phyloP scores from a whole-genome alignment of 2,329 filamentous ascomycete genomes.

The Phialocephala subalpina region DNA sequence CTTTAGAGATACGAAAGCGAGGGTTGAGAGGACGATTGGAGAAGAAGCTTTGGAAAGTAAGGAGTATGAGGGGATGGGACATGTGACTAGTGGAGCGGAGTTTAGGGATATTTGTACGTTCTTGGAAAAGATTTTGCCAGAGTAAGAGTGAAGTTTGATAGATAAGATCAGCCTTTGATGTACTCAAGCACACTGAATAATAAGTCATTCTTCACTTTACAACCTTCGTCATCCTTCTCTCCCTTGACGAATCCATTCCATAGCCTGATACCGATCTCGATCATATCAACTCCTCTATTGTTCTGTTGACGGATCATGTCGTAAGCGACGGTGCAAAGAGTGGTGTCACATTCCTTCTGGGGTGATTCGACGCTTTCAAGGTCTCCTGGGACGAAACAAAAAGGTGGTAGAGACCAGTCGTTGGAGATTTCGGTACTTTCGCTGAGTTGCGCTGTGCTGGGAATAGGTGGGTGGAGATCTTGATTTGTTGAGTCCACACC shows the following conservation, averaged over 20 bases:
- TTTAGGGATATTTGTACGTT: slow-evolving; percentile 54
- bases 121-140: slow-evolving; percentile 30
- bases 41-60: slow-evolving; percentile 49
- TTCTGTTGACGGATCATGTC: slow-evolving; percentile 21
- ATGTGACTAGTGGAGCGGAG: slow-evolving; percentile 51
- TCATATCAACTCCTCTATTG: slow-evolving; percentile 23
- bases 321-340: slow-evolving; percentile 20
- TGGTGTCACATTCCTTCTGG: slow-evolving; percentile 10
- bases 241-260: slow-evolving; percentile 23
- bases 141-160: neutral
- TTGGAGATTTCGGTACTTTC: neutral
- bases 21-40: slow-evolving; percentile 44
- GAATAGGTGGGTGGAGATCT: neutral
- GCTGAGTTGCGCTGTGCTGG: neutral
- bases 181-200: slow-evolving; percentile 21
- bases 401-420: neutral
- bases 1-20: slow-evolving; percentile 50
- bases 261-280: slow-evolving; percentile 23
- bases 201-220: slow-evolving; percentile 23
- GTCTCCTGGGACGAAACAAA: neutral
- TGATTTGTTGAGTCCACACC: neutral
- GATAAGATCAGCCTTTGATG: slow-evolving; percentile 9
- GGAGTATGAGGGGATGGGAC: slow-evolving; percentile 57
- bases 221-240: neutral
- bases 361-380: neutral